These are phyloP conservation scores for Clonostachys sp. DNA, from an alignment of 2,329 filamentous ascomycete species.

Conservation along the genomic window DNA sequence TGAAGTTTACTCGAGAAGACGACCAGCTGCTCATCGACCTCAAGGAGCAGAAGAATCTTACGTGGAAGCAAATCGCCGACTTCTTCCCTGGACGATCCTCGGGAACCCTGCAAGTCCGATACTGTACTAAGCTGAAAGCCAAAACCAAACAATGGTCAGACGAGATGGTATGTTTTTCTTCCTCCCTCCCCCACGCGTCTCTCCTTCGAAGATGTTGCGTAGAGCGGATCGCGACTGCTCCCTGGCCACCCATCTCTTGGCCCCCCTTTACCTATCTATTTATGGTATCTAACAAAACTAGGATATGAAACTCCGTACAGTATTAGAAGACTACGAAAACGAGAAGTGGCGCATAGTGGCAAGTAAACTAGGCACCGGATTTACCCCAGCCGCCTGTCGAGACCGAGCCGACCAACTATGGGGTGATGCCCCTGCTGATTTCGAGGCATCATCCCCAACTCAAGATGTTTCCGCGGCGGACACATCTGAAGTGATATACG, in stretches of 20 bases:
- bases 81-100: slow-evolving; percentile 91
- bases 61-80: slow-evolving; percentile 96
- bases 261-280: neutral
- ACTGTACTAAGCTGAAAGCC: slow-evolving; percentile 91
- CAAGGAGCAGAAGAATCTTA: slow-evolving; percentile 91
- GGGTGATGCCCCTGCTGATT: slow-evolving; percentile 32
- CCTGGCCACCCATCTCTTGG: no score
- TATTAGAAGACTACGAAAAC: slow-evolving; percentile 80
- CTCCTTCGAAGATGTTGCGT: no score
- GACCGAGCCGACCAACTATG: slow-evolving; percentile 68
- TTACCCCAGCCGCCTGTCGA: slow-evolving; percentile 81
- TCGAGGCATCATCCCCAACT: slow-evolving; percentile 45
- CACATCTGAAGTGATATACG: no score
- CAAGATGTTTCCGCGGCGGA: no score
- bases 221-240: no score
- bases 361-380: slow-evolving; percentile 85
- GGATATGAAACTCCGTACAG: slow-evolving; percentile 73
- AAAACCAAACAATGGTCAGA: slow-evolving; percentile 93
- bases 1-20: slow-evolving; percentile 92
- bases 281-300: slow-evolving; percentile 23
- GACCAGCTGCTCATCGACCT: slow-evolving; percentile 83
- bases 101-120: slow-evolving; percentile 87
- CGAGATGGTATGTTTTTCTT: slow-evolving; percentile 66
- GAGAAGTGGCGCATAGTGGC: slow-evolving; percentile 92
- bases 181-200: neutral